phyloP scores from a whole-genome alignment of 129 eudicot genomes.

The Chrysanthemum makinoi region DNA sequence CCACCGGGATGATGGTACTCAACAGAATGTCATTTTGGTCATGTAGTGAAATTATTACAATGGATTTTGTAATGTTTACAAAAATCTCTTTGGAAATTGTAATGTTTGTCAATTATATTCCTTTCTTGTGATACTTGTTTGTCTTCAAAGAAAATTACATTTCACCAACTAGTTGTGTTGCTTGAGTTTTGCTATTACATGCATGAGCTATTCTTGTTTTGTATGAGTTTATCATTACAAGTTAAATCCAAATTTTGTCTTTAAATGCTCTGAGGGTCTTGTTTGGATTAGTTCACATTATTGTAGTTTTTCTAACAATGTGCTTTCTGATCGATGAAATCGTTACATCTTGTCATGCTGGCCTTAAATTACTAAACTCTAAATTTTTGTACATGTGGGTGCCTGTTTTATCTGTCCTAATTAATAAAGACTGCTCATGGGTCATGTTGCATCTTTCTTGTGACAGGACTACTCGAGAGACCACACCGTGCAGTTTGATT shows the following conservation, averaged over 20 bases:
- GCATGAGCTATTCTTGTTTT: conserved; percentile 24
- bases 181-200: conserved; percentile 4
- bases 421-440: neutral
- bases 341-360: neutral
- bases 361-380: conserved; percentile 2
- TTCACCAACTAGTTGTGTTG: conserved; percentile 24
- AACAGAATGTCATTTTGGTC: neutral
- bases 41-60: conserved; percentile 4
- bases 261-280: conserved; percentile 13
- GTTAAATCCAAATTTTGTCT: conserved; percentile 15
- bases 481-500: conserved; percentile 57
- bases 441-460: neutral
- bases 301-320: neutral
- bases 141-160: conserved; percentile 33
- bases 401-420: conserved; percentile 11
- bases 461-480: conserved; percentile 53
- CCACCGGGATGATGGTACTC: too few relatives aligned
- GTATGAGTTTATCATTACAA: conserved; percentile 5
- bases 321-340: conserved; percentile 7
- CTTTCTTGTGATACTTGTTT: conserved; percentile 41
- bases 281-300: neutral
- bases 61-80: conserved; percentile 20
- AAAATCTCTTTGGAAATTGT: conserved; percentile 34
- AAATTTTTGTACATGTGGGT: neutral
- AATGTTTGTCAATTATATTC: conserved; percentile 27